phyloP scores from a whole-genome alignment of 1,284 basidiomycete species.

The Sporisorium iseilematis-ciliati region DNA sequence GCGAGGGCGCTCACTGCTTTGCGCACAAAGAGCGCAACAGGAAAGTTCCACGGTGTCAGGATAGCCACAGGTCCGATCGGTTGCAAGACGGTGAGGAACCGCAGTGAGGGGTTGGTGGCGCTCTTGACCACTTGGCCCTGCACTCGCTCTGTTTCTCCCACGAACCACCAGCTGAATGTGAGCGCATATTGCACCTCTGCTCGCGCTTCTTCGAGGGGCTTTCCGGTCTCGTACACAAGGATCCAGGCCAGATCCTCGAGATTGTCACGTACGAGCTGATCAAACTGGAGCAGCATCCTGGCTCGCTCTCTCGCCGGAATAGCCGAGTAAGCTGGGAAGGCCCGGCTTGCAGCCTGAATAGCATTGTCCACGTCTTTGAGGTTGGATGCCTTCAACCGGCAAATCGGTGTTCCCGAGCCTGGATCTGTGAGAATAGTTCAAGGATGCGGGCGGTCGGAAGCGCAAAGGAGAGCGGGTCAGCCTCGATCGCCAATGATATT shows the following conservation, averaged over 20 bases:
- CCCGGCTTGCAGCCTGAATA: conserved; percentile 58
- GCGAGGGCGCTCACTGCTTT: conserved; percentile 90
- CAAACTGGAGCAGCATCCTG: conserved; percentile 61
- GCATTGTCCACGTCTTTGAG: conserved; percentile 64
- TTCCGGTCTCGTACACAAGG: conserved; percentile 68
- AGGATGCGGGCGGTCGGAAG: conserved; percentile 2
- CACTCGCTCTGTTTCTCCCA: conserved; percentile 59
- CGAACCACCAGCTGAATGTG: conserved; percentile 67
- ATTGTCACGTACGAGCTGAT: conserved; percentile 55
- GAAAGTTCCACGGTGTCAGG: conserved; percentile 70
- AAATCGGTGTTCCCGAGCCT: conserved; percentile 32
- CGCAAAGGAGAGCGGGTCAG: not conserved
- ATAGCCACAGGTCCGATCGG: conserved; percentile 78
- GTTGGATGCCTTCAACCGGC: conserved; percentile 42
- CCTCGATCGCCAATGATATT: not conserved
- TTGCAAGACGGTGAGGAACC: conserved; percentile 89
- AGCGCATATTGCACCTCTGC: conserved; percentile 65
- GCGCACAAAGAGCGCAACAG: conserved; percentile 77
- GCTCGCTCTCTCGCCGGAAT: conserved; percentile 59
- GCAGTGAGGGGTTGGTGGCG: conserved; percentile 77
- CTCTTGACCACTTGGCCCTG: conserved; percentile 82
- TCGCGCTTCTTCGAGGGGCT: conserved; percentile 62
- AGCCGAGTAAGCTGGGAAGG: conserved; percentile 57
- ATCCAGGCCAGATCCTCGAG: conserved; percentile 66
- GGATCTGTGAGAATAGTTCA: conserved; percentile 23